A percentile compares a stretch with the other conserved stretches of the same genome.
Conservation (phyloP, 306 rosid genomes). For the Malus sylvestris region DNA sequence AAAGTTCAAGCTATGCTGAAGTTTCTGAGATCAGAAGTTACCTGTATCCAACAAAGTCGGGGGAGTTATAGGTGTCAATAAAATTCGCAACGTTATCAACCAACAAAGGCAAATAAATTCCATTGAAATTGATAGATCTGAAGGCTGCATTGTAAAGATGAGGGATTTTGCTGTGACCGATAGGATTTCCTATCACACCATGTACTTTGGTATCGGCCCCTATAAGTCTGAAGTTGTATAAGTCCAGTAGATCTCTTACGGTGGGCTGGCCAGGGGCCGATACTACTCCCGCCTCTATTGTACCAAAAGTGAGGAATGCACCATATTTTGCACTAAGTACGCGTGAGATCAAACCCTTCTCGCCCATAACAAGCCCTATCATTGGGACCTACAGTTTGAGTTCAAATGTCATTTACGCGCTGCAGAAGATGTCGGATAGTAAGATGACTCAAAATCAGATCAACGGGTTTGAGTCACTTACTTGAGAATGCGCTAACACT, state of each 20-base stretch:
- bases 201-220: constrained; percentile 54
- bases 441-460: neutral
- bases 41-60: constrained; percentile 69
- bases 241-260: constrained; percentile 44
- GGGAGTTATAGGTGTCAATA: constrained; percentile 46
- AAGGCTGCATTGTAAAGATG: constrained; percentile 60
- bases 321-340: constrained; percentile 61
- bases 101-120: constrained; percentile 57
- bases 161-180: constrained; percentile 56
- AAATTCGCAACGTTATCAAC: constrained; percentile 49
- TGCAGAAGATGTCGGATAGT: neutral
- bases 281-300: constrained; percentile 34
- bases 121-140: constrained; percentile 47
- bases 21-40: constrained; percentile 16
- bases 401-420: neutral
- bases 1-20: neutral
- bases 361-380: constrained; percentile 66
- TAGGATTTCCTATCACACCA: constrained; percentile 70
- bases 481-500: constrained; percentile 48
- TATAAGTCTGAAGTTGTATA: constrained; percentile 58
- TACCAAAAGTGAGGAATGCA: constrained; percentile 56
- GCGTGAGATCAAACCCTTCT: constrained; percentile 56
- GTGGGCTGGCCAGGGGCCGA: constrained; percentile 68
- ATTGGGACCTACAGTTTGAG: constrained; percentile 44
- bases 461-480: constrained; percentile 17